phyloP scores from a whole-genome alignment of 305 asterid species.

The Rubia peregrina region DNA sequence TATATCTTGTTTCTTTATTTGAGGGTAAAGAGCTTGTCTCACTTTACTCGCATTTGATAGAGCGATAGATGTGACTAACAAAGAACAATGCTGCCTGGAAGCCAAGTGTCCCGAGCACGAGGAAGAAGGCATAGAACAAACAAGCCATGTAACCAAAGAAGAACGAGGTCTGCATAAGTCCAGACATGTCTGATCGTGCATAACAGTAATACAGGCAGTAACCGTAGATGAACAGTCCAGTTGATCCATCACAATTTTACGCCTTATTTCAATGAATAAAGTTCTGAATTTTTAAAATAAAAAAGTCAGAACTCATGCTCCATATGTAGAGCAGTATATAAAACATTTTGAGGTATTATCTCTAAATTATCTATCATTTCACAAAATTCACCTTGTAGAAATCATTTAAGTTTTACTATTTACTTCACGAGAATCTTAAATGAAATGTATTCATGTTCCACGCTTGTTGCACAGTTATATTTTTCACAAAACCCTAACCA shows the following conservation, averaged over 20 bases:
- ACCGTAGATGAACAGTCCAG: slow-evolving; percentile 37
- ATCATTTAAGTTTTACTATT: too few species aligned
- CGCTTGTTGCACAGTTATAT: too few species aligned
- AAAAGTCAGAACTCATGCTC: too few species aligned
- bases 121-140: slow-evolving; percentile 38
- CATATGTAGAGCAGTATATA: too few species aligned
- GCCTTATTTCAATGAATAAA: too few species aligned
- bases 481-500: too few species aligned
- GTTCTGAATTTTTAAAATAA: too few species aligned
- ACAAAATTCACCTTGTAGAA: too few species aligned
- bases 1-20: neutral
- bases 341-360: too few species aligned
- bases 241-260: slow-evolving; percentile 33
- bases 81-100: slow-evolving; percentile 36
- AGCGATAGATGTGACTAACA: slow-evolving; percentile 38
- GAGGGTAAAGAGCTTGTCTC: neutral
- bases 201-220: slow-evolving; percentile 39
- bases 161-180: slow-evolving; percentile 41
- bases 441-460: too few species aligned
- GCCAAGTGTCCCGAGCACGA: slow-evolving; percentile 40
- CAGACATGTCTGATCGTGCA: slow-evolving; percentile 38
- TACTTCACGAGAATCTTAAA: too few species aligned
- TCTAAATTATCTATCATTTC: too few species aligned
- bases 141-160: slow-evolving; percentile 44
- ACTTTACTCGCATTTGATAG: slow-evolving; percentile 37